These are phyloP conservation scores for Exobasidium rhododendri DNA, from an alignment of 1,284 basidiomycete genomes.

Conservation along the genomic window DNA sequence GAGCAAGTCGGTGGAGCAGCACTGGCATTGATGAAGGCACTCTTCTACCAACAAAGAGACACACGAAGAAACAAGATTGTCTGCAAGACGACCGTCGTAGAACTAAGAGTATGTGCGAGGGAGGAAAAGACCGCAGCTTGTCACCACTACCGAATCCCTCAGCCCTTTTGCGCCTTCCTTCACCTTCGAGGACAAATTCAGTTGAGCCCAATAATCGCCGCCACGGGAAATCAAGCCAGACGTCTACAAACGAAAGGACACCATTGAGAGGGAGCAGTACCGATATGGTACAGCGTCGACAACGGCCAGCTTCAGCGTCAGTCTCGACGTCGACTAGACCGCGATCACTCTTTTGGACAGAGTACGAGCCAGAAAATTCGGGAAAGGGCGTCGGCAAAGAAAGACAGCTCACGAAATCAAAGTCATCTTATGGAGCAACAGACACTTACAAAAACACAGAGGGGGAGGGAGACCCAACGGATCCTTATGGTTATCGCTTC, in stretches of 20 bases:
- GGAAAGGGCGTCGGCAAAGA: neutral
- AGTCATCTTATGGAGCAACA: neutral
- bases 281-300: conserved; percentile 9
- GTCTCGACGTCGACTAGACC: neutral
- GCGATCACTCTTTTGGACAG: conserved; percentile 2
- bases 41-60: neutral
- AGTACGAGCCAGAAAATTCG: neutral
- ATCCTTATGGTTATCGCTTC: conserved; percentile 17
- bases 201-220: too few relatives aligned
- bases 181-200: neutral
- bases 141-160: neutral
- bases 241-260: neutral
- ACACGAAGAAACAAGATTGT: neutral
- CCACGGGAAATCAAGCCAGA: too few relatives aligned
- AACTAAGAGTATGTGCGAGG: conserved; percentile 1
- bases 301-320: neutral
- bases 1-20: neutral
- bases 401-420: neutral
- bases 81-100: neutral
- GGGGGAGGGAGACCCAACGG: conserved; percentile 1
- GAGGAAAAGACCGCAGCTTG: neutral
- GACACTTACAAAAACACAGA: neutral
- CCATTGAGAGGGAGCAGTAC: neutral
- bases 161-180: neutral
- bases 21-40: neutral